These are phyloP conservation scores for Apium graveolens DNA, from an alignment of 129 eudicot genomes.

Conservation along the genomic window DNA sequence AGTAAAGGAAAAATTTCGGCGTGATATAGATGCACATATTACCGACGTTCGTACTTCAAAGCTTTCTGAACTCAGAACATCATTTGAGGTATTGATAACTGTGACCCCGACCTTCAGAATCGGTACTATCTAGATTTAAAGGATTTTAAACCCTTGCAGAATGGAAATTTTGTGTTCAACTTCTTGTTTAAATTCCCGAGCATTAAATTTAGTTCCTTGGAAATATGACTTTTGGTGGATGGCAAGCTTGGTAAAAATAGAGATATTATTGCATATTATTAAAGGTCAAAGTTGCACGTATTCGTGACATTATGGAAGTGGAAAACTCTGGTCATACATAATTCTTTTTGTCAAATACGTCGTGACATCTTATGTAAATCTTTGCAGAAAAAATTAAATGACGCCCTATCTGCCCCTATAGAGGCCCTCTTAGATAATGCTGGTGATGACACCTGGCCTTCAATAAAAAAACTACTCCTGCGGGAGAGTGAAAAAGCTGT, in stretches of 20 bases:
- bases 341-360: neutral
- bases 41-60: constrained; percentile 47
- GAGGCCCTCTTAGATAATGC: constrained; percentile 80
- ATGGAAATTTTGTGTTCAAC: neutral
- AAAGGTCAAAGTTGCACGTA: neutral
- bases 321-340: neutral
- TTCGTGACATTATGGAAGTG: neutral
- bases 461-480: constrained; percentile 68
- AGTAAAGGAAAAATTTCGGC: constrained; percentile 53
- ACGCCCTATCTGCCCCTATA: constrained; percentile 65
- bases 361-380: constrained; percentile 4
- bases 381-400: constrained; percentile 59
- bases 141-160: neutral
- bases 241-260: neutral
- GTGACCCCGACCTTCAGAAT: neutral
- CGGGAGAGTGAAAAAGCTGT: constrained; percentile 61
- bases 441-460: constrained; percentile 84
- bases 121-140: neutral
- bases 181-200: neutral
- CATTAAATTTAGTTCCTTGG: neutral
- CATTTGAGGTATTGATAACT: constrained; percentile 49
- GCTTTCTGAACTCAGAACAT: constrained; percentile 49
- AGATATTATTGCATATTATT: neutral
- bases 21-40: constrained; percentile 63
- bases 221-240: neutral